Evolutionary conservation across 2,329 filamentous ascomycete species (phyloP).

Genomic region (Dactylonectria macrodidyma): DNA sequence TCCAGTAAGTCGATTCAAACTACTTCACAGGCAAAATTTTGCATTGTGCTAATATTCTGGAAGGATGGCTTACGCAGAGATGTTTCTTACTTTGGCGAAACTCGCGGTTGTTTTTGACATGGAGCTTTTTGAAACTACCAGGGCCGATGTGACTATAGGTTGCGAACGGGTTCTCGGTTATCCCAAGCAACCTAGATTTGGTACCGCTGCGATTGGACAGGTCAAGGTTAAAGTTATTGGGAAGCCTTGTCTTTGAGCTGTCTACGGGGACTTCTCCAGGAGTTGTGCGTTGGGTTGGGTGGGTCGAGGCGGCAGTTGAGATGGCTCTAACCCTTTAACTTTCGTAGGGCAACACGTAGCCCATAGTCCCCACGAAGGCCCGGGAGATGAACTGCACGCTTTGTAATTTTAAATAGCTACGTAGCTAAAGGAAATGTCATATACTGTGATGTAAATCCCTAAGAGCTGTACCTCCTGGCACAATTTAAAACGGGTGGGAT

Average conservation of each 20-base stretch:
- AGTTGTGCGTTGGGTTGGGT: no score
- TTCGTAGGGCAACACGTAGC: no score
- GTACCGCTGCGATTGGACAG: not conserved
- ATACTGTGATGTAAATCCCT: no score
- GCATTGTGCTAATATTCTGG: not conserved
- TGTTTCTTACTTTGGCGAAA: conserved; percentile 1
- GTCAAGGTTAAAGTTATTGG: conserved; percentile 7
- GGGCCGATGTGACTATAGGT: not conserved
- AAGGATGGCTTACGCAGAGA: conserved; percentile 13
- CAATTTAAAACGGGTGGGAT: no score
- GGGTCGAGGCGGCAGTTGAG: no score
- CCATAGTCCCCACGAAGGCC: no score
- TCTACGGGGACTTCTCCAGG: no score
- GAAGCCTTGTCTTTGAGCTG: not conserved
- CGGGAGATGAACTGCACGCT: no score
- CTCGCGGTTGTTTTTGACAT: not conserved
- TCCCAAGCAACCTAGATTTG: conserved; percentile 14
- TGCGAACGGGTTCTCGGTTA: not conserved
- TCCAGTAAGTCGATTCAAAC: conserved; percentile 3
- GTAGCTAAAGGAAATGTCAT: no score
- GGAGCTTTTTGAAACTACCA: conserved; percentile 6
- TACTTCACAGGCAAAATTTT: not conserved
- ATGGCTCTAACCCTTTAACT: no score
- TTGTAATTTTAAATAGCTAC: no score
- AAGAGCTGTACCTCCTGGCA: no score